Conservation (phyloP, 768 basidiomycete genomes). For the Tylopilus subfusipes region DNA sequence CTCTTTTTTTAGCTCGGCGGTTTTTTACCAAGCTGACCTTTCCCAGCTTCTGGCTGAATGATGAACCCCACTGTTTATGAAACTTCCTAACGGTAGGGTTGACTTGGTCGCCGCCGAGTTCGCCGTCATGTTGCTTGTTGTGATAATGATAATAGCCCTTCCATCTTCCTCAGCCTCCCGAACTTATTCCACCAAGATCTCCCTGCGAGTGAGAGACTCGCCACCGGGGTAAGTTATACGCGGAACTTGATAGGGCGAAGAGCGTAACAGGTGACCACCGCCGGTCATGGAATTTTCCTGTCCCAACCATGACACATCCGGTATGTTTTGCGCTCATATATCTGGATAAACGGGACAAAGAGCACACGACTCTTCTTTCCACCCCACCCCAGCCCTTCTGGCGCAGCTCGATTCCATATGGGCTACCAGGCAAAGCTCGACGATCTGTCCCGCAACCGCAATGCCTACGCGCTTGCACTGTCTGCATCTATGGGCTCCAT, state of each 20-base stretch:
- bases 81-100: background rate
- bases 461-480: constrained; percentile 43
- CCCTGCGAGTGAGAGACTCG: background rate
- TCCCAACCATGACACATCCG: background rate
- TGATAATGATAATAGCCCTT: background rate
- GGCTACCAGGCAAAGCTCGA: constrained; percentile 24
- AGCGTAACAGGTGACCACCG: background rate
- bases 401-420: constrained; percentile 15
- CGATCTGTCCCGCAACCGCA: constrained; percentile 33
- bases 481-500: constrained; percentile 48
- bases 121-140: background rate
- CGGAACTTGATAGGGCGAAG: background rate
- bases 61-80: background rate
- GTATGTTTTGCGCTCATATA: background rate
- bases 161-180: background rate
- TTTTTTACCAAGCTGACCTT: background rate
- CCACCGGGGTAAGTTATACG: background rate
- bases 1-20: background rate
- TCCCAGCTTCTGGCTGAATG: background rate
- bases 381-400: background rate
- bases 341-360: background rate
- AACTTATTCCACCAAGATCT: too few relatives aligned
- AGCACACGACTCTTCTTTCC: background rate
- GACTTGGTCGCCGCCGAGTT: background rate
- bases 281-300: background rate